Evolutionary conservation across 1,284 basidiomycete species (phyloP).

Genomic region (Paramarasmius palmivorus): DNA sequence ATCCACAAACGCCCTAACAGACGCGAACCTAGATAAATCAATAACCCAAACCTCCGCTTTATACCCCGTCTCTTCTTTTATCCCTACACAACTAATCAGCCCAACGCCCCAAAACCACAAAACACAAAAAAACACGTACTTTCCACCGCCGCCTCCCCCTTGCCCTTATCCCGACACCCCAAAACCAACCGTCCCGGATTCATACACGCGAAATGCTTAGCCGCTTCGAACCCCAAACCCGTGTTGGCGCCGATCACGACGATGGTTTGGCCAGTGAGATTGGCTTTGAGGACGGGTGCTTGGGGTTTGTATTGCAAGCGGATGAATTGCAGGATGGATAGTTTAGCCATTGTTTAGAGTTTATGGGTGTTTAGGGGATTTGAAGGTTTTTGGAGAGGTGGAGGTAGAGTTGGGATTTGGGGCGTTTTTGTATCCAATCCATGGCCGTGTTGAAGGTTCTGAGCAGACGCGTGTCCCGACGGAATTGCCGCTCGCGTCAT

Average conservation of each 20-base stretch:
- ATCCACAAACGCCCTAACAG: constrained; percentile 37
- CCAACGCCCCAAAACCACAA: not conserved
- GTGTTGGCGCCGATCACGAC: constrained; percentile 34
- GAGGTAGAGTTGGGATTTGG: too few relatives aligned
- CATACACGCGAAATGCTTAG: constrained; percentile 32
- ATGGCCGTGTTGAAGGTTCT: too few relatives aligned
- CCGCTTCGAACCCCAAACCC: constrained; percentile 33
- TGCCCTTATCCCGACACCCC: constrained; percentile 25
- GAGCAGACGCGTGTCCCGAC: too few relatives aligned
- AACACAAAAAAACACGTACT: constrained; percentile 15
- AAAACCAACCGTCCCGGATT: constrained; percentile 28
- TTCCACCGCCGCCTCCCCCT: constrained; percentile 21
- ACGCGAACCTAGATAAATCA: constrained; percentile 38
- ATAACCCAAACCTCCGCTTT: constrained; percentile 35
- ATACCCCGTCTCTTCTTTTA: constrained; percentile 31
- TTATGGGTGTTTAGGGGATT: too few relatives aligned
- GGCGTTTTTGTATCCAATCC: too few relatives aligned
- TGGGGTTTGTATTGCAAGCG: too few relatives aligned
- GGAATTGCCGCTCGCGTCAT: too few relatives aligned
- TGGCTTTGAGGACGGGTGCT: too few relatives aligned
- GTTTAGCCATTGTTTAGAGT: too few relatives aligned
- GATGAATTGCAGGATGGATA: too few relatives aligned
- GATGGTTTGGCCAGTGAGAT: constrained; percentile 32
- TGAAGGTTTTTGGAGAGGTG: too few relatives aligned
- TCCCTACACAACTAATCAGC: constrained; percentile 19